Conservation (phyloP, 768 basidiomycete species). For the Hemileccinum rubropunctum region DNA sequence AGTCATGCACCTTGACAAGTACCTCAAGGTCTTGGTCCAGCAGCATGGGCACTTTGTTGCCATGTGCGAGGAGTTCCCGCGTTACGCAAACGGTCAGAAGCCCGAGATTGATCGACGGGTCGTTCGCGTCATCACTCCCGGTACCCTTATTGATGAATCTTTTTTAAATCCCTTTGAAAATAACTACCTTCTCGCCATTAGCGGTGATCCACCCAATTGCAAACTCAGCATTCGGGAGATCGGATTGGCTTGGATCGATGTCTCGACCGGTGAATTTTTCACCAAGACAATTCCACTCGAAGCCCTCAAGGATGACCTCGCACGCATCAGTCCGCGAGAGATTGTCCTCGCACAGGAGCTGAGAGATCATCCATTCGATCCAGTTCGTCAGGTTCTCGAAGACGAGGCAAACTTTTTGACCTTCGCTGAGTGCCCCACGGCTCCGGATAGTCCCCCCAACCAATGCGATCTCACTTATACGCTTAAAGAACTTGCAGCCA, state of each 20-base stretch:
- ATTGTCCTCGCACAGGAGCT: conserved; percentile 61
- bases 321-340: conserved; percentile 78
- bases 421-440: conserved; percentile 31
- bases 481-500: conserved; percentile 51
- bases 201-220: conserved; percentile 13
- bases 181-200: conserved; percentile 82
- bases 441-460: background rate
- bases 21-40: conserved; percentile 84
- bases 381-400: conserved; percentile 45
- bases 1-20: conserved; percentile 75
- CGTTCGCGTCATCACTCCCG: conserved; percentile 85
- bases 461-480: conserved; percentile 17
- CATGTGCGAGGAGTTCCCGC: conserved; percentile 88
- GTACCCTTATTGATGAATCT: conserved; percentile 89
- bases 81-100: conserved; percentile 46
- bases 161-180: conserved; percentile 86
- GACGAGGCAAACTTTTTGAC: conserved; percentile 60
- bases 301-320: conserved; percentile 74
- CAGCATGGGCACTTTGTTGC: conserved; percentile 84
- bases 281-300: conserved; percentile 57
- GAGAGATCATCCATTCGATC: conserved; percentile 37
- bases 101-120: conserved; percentile 77
- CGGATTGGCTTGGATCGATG: conserved; percentile 93
- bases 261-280: conserved; percentile 93
- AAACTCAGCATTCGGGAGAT: conserved; percentile 21